Evolutionary conservation across 352 stramenopile species (phyloP), one percentile per base, ranked within the genome.

Genomic region (Pythium brachiatum): DNA sequence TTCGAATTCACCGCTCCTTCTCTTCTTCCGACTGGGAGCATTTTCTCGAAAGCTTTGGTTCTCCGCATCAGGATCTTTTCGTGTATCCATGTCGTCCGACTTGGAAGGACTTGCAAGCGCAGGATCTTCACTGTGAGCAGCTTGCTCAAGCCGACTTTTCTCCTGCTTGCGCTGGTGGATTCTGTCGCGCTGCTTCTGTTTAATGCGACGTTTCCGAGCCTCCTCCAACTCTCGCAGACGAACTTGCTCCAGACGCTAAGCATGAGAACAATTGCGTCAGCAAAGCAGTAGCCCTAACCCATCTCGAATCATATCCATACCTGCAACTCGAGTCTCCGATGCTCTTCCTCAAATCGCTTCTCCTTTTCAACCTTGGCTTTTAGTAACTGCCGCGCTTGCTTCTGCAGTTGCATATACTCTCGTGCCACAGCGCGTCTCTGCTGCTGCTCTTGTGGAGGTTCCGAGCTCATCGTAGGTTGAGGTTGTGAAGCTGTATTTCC

Each of bases 381-480:
- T 29, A 63, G 56, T 7, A 83, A 53, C 38, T 63, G 56, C 18
- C 83, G 77, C 56, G 62, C 78, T 11, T 79, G 71, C 56, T 85
- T 82, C 47, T 92, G 81, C 7, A 86, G 21, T n/a, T 76, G 50
- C 69, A 92, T 90, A 31, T 80, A 89, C 52, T 90, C 83, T 13
- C 83, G 66, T 20, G 78, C 83, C 21, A 88, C 60, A 25, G 69
- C 81, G 53, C 83, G 70, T n/a, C 83, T 63, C 36, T 89, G 63
- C 18, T 72, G 50, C 4, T 60, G 72, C 32, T 85, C 76, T 31
- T 69, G 57, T 31, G n/a, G 29, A 25, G 51, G 53, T 21, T 60
- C 63, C 48, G 29, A 12, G 20, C 25, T 26, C 43, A 60, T 57
- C 38, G 66, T 65, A n/a, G 64, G 59, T n/a, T 41, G 68, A 53